Evolutionary conservation across 768 basidiomycete genomes (phyloP).

Genomic region (Trametopsis cervina): DNA sequence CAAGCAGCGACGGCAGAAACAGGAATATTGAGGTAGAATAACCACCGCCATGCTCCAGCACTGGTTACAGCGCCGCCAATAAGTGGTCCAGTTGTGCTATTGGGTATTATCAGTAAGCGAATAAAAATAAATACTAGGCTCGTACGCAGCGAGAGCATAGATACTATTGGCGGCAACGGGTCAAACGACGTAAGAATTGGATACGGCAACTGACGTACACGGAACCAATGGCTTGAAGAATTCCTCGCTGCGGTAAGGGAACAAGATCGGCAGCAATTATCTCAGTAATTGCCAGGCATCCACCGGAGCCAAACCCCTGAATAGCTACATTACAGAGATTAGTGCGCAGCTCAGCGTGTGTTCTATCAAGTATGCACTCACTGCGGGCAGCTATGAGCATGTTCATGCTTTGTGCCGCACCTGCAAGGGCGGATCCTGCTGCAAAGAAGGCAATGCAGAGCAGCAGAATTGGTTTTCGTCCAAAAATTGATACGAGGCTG

Average conservation of each 20-base stretch:
- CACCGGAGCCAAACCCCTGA: conserved; percentile 20
- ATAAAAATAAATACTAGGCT: too few species aligned
- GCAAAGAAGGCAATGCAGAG: conserved; percentile 25
- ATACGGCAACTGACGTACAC: conserved; percentile 6
- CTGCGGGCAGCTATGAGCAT: conserved; percentile 32
- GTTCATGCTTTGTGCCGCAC: conserved; percentile 30
- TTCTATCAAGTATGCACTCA: background rate
- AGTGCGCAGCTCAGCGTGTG: background rate
- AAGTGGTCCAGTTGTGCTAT: conserved; percentile 6
- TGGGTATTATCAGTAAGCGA: too few species aligned
- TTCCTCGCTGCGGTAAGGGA: conserved; percentile 17
- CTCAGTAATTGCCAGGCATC: conserved; percentile 11
- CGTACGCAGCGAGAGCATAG: conserved; percentile 3
- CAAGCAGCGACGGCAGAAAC: conserved; percentile 14
- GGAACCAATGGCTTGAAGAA: conserved; percentile 1
- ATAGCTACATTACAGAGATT: conserved; percentile 7
- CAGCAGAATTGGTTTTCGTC: conserved; percentile 25
- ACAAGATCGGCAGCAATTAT: conserved; percentile 22
- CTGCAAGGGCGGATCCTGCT: conserved; percentile 31
- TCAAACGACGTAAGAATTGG: background rate
- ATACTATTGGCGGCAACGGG: background rate
- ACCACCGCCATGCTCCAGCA: conserved; percentile 22
- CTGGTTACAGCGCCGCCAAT: conserved; percentile 18
- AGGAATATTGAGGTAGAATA: conserved; percentile 24
- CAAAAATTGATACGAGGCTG: conserved; percentile 23